Percentiles rank a stretch among this genome's conserved stretches.
These are phyloP conservation scores for Prunella vulgaris DNA, from an alignment of 257 asterid species.

Conservation along the genomic window DNA sequence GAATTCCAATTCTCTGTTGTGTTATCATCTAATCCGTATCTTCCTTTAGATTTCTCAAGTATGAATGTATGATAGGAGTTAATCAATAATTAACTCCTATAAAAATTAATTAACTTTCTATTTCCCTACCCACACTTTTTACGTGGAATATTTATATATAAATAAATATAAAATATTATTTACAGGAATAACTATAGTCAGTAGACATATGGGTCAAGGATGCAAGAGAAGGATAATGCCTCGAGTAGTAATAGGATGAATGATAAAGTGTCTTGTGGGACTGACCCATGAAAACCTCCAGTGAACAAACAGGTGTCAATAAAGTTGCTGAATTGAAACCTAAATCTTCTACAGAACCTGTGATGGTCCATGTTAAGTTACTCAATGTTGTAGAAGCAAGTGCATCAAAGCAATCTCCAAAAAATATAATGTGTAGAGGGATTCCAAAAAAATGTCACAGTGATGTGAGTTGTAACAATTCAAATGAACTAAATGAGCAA, in stretches of 20 bases:
- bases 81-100: no score
- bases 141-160: no score
- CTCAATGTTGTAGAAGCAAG: slow-evolving; percentile 30
- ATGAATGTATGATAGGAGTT: no score
- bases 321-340: slow-evolving; percentile 31
- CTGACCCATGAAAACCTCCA: slow-evolving; percentile 25
- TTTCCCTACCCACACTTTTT: no score
- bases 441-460: slow-evolving; percentile 30
- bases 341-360: slow-evolving; percentile 27
- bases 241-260: slow-evolving; percentile 35
- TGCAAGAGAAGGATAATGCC: slow-evolving; percentile 34
- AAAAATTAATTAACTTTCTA: no score
- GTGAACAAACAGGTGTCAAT: slow-evolving; percentile 26
- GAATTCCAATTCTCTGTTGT: no score
- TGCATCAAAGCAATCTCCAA: slow-evolving; percentile 29
- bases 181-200: slow-evolving; percentile 24
- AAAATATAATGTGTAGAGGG: slow-evolving; percentile 22
- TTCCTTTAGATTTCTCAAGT: no score
- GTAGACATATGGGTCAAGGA: slow-evolving; percentile 33
- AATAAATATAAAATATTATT: no score
- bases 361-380: slow-evolving; percentile 21
- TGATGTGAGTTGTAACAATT: slow-evolving; percentile 26
- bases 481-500: slow-evolving; percentile 29
- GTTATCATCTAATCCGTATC: no score
- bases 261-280: slow-evolving; percentile 32